These are phyloP conservation scores for Ambrosia trifida DNA, from an alignment of 129 eudicot species.

Conservation along the genomic window DNA sequence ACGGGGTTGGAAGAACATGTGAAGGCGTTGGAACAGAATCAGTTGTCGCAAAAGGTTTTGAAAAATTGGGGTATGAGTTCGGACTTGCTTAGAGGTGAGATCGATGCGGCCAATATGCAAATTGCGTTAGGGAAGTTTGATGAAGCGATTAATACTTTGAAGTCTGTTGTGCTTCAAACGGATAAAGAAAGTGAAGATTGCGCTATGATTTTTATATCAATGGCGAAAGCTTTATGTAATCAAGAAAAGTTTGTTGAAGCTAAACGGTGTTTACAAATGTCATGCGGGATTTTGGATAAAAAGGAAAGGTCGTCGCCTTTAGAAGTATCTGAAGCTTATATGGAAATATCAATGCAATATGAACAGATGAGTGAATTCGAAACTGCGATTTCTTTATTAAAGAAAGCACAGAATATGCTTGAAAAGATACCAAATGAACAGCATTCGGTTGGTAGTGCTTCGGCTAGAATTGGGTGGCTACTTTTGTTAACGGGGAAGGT, in stretches of 20 bases:
- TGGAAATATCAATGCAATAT: conserved; percentile 82
- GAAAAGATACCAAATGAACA: conserved; percentile 83
- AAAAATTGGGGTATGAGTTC: conserved; percentile 79
- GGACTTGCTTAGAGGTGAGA: conserved; percentile 81
- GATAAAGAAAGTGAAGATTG: conserved; percentile 79
- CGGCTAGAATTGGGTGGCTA: conserved; percentile 92
- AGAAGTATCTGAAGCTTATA: conserved; percentile 68
- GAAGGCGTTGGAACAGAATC: conserved; percentile 87
- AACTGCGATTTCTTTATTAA: conserved; percentile 73
- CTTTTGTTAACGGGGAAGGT: conserved; percentile 76
- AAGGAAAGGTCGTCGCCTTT: conserved; percentile 52
- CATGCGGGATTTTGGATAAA: conserved; percentile 59
- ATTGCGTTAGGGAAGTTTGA: conserved; percentile 81
- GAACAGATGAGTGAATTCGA: conserved; percentile 82
- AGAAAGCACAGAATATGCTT: conserved; percentile 66
- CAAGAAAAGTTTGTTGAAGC: conserved; percentile 74
- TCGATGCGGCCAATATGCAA: conserved; percentile 91
- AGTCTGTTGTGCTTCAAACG: conserved; percentile 64
- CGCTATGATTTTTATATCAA: conserved; percentile 71
- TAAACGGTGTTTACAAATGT: conserved; percentile 72
- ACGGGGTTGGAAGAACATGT: conserved; percentile 79
- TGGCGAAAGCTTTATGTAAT: conserved; percentile 79
- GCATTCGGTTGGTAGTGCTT: conserved; percentile 77
- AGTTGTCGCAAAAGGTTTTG: conserved; percentile 66
- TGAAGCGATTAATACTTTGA: conserved; percentile 67